A percentile compares a stretch with the other conserved stretches of the same genome.
phyloP scores from a whole-genome alignment of 371 early-diverging fungal genomes.

The Antonospora locustae region DNA sequence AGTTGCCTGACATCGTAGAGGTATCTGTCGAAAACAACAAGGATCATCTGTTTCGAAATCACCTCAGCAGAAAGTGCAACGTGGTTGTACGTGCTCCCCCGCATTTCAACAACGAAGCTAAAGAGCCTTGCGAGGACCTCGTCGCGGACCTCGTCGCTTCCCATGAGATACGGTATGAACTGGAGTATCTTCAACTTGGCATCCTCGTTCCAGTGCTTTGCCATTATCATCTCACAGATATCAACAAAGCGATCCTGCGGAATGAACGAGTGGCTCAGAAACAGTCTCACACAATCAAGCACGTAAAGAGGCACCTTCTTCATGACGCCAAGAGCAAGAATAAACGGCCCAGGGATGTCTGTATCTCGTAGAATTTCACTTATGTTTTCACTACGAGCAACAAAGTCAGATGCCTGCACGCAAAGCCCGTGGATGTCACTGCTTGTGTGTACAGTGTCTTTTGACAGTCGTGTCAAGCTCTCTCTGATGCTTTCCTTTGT shows the following conservation, averaged over 20 bases:
- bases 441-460: not conserved
- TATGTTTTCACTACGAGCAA: constrained; percentile 1
- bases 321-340: not conserved
- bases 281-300: constrained; percentile 1
- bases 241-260: not conserved
- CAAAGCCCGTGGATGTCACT: not conserved
- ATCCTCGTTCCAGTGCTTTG: constrained; percentile 4
- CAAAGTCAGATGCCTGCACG: not conserved
- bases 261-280: constrained; percentile 4
- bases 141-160: constrained; percentile 2
- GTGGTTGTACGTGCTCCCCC: constrained; percentile 5
- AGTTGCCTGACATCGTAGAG: not conserved
- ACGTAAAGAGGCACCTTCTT: constrained; percentile 5
- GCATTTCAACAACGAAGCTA: constrained; percentile 1
- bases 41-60: constrained; percentile 7
- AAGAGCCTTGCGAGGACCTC: constrained; percentile 4
- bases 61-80: constrained; percentile 5
- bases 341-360: not conserved
- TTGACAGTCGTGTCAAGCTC: constrained; percentile 3
- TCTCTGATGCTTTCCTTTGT: constrained; percentile 6
- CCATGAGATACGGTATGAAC: constrained; percentile 8
- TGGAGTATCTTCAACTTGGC: constrained; percentile 18
- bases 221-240: constrained; percentile 3
- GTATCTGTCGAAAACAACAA: constrained; percentile 1
- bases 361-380: not conserved